Evolutionary conservation across 352 stramenopile species (phyloP).

Genomic region (Phytophthora fragariaefolia): DNA sequence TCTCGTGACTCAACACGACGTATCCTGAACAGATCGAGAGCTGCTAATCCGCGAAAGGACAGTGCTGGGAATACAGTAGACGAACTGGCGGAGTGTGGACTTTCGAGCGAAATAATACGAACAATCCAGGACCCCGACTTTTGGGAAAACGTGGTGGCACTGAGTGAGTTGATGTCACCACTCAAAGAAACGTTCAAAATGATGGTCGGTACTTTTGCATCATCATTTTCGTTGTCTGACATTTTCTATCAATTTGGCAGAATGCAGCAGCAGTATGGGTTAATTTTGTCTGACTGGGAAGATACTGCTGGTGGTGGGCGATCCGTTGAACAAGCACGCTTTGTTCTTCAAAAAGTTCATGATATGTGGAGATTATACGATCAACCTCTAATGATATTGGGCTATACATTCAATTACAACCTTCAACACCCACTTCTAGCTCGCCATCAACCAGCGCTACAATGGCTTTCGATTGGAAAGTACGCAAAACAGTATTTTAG

Average conservation of each 20-base stretch:
- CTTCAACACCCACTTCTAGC: conserved; percentile 57
- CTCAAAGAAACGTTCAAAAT: conserved; percentile 81
- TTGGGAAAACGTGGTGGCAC: conserved; percentile 74
- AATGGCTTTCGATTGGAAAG: conserved; percentile 81
- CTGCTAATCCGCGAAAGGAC: conserved; percentile 45
- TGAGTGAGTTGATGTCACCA: conserved; percentile 81
- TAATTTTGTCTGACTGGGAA: conserved; percentile 76
- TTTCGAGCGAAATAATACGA: conserved; percentile 49
- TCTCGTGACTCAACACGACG: conserved; percentile 2
- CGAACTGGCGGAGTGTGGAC: conserved; percentile 49
- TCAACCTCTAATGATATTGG: conserved; percentile 70
- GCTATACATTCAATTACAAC: conserved; percentile 82
- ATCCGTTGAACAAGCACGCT: conserved; percentile 62
- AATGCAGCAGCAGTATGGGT: conserved; percentile 79
- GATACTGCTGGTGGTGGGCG: conserved; percentile 54
- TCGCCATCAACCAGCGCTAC: conserved; percentile 54
- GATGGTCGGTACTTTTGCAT: conserved; percentile 47
- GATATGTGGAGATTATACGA: conserved; percentile 83
- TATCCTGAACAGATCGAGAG: conserved; percentile 1
- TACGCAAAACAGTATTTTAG: conserved; percentile 82
- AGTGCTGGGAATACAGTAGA: conserved; percentile 51
- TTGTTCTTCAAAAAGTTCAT: conserved; percentile 65
- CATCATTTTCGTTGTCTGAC: conserved; percentile 65
- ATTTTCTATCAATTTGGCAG: conserved; percentile 82
- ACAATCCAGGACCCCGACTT: conserved; percentile 74